These are phyloP conservation scores for Scutellaria baicalensis DNA, from an alignment of 257 asterid genomes.

Conservation along the genomic window DNA sequence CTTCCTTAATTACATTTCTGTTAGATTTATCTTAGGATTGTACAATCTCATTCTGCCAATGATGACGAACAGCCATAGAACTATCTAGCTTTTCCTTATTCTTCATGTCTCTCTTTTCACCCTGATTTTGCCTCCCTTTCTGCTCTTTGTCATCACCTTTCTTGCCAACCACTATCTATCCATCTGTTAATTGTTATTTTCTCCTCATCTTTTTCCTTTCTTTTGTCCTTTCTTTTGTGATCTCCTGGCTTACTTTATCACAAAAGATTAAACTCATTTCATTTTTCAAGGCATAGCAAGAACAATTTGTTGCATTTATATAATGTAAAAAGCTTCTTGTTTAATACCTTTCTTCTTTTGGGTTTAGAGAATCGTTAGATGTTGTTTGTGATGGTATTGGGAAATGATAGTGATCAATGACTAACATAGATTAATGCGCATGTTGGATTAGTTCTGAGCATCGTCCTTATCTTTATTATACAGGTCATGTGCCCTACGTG, in stretches of 20 bases:
- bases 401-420: background rate
- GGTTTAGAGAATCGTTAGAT: background rate
- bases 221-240: too few species aligned
- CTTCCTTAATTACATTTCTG: background rate
- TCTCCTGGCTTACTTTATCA: background rate
- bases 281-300: background rate
- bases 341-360: background rate
- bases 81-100: background rate
- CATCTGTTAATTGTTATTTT: background rate
- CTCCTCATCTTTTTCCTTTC: background rate
- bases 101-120: background rate
- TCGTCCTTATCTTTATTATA: constrained; percentile 5
- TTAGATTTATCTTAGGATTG: background rate
- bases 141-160: background rate
- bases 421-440: background rate
- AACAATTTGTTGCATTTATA: background rate
- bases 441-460: background rate
- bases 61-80: background rate
- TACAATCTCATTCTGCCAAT: background rate
- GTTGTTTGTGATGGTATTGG: background rate
- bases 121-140: background rate
- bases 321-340: background rate
- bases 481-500: constrained; percentile 99
- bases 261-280: background rate
- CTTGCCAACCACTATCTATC: background rate